Evolutionary conservation across 257 asterid genomes (phyloP).

Genomic region (Solanum etuberosum): DNA sequence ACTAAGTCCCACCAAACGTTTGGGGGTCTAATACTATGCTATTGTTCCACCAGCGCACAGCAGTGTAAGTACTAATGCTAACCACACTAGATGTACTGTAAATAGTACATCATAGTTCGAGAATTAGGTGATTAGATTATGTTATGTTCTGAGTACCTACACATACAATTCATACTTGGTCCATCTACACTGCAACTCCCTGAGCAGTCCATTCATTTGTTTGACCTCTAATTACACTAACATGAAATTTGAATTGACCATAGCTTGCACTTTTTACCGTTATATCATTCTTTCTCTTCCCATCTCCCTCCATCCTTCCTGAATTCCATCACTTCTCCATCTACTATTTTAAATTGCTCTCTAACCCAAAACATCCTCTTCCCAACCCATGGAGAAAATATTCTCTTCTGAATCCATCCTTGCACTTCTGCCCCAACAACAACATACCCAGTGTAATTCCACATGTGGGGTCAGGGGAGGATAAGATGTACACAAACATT

Average conservation of each 20-base stretch:
- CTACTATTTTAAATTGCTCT: not conserved
- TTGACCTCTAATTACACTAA: not conserved
- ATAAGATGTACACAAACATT: not conserved
- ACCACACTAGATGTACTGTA: not conserved
- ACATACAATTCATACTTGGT: not conserved
- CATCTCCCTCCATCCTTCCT: not conserved
- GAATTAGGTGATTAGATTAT: not conserved
- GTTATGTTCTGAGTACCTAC: not conserved
- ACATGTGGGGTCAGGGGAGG: not conserved
- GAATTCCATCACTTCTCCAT: not conserved
- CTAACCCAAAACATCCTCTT: not conserved
- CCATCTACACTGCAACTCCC: not conserved
- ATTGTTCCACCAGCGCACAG: not conserved
- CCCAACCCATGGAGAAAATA: not conserved
- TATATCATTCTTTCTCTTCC: not conserved
- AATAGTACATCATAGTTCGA: not conserved
- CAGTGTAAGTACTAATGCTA: not conserved
- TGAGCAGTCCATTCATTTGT: not conserved
- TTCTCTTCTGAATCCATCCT: not conserved
- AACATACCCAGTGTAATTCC: not conserved
- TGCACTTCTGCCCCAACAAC: not conserved
- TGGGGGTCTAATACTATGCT: not conserved
- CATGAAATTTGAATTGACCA: not conserved
- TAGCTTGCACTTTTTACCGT: not conserved
- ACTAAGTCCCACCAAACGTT: not conserved